Percentiles rank a stretch among this genome's conserved stretches.
Evolutionary conservation across 2,329 filamentous ascomycete genomes (phyloP).

Genomic region (Colletotrichum sojae): DNA sequence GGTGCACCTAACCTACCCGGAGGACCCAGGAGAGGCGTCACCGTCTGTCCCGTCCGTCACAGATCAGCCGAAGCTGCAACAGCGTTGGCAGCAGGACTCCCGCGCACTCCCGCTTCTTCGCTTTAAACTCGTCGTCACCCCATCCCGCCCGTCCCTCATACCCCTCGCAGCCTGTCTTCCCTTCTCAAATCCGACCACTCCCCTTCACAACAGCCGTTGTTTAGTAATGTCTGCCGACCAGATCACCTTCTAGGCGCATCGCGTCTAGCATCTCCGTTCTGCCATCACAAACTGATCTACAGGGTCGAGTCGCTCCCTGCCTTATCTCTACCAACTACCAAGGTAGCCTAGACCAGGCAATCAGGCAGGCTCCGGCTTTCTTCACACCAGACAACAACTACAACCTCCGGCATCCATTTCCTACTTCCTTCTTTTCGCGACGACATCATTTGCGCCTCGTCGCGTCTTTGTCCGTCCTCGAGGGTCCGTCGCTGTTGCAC

Average conservation of each 20-base stretch:
- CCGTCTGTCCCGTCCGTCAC: constrained; percentile 32
- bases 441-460: constrained; percentile 25
- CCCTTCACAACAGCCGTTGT: constrained; percentile 20
- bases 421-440: constrained; percentile 8
- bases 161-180: constrained; percentile 13
- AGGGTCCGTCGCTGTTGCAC: constrained; percentile 1
- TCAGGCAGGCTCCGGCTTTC: constrained; percentile 32
- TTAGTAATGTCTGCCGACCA: constrained; percentile 41
- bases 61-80: constrained; percentile 39
- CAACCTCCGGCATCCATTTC: constrained; percentile 19
- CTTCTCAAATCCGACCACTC: constrained; percentile 16
- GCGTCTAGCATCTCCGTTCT: constrained; percentile 42
- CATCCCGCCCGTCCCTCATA: constrained; percentile 4
- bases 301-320: constrained; percentile 39
- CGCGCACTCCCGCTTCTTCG: constrained; percentile 19
- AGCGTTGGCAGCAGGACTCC: constrained; percentile 10
- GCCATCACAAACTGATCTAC: constrained; percentile 35
- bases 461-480: constrained; percentile 10
- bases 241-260: constrained; percentile 41
- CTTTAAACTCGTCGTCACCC: constrained; percentile 40
- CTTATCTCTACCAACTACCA: constrained; percentile 13
- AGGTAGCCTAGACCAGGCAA: not conserved
- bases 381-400: constrained; percentile 30
- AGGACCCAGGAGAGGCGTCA: constrained; percentile 34
- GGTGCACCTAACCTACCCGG: not conserved